Evolutionary conservation across 2,329 filamentous ascomycete species (phyloP), one percentile per base, ranked within the genome.

Genomic region (Chaetomiaceae sp.): DNA sequence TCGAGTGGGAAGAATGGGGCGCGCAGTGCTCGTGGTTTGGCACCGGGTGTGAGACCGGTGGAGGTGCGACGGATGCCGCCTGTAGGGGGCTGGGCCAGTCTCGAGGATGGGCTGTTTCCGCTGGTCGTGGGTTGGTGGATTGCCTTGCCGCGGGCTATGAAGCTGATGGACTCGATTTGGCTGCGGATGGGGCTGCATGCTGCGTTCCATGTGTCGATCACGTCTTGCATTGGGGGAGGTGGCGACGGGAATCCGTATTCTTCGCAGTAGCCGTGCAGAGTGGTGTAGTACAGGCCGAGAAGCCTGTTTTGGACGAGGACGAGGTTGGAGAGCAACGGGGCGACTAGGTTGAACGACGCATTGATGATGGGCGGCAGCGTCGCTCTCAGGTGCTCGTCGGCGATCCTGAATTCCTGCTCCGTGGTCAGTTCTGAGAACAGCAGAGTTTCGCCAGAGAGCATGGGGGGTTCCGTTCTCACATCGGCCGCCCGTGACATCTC

Each of bases 301-400:
- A 94, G 75, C 43, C 83, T 81, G 66, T 91, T 91, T 68, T 92
- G 89, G 25, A 91, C 83, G 65, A 87, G 77, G 40, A 92, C 82
- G 64, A 91, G 85, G 33, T 80, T 78, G 37, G 79, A 78, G 11
- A 91, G 76, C 19, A 95, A 74, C 48, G 83, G 82, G 25, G 88
- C 87, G 12, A 92, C 77, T n/a, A 95, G 74, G 22, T 79, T 85
- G 65, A 90, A 89, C 4, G 85, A 79, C 9, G 87, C 84, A 3
- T 79, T 72, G 48, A 91, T 82, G 8, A 95, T 73, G 1, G 81
- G 83, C 8, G 90, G 90, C 2, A 95, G 79, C 15, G 80, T 83
- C 58, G 82, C 75, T 63, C 83, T 83, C 31, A 95, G 75, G 67
- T 88, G 84, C 27, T 87, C 81, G 66, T 95, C 89, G 39, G 88